Percentiles rank a stretch among this genome's conserved stretches.
These are phyloP conservation scores for Fusarium sp. DNA, from an alignment of 2,329 filamentous ascomycete species.

Conservation along the genomic window DNA sequence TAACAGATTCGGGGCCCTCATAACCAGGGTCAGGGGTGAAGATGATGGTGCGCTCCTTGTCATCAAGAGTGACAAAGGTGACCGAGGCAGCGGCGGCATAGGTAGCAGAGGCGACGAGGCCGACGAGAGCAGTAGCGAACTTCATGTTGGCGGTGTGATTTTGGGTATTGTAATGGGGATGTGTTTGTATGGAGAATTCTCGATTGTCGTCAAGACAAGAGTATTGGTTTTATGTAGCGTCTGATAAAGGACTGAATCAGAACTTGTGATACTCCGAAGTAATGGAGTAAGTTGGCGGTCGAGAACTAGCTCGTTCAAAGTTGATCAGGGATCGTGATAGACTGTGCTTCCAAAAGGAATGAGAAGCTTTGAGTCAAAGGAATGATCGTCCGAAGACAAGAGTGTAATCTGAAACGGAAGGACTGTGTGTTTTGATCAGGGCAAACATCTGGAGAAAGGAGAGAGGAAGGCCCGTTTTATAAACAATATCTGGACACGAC, in stretches of 20 bases:
- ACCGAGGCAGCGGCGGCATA: constrained; percentile 60
- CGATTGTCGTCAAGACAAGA: constrained; percentile 45
- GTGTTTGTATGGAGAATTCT: constrained; percentile 16
- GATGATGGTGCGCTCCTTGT: constrained; percentile 58
- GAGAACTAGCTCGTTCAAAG: constrained; percentile 45
- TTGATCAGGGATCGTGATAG: constrained; percentile 39
- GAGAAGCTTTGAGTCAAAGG: constrained; percentile 45
- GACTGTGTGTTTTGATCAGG: constrained; percentile 35
- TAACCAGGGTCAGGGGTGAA: constrained; percentile 59
- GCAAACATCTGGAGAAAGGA: constrained; percentile 27
- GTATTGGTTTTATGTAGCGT: constrained; percentile 20
- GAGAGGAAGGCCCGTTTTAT: constrained; percentile 45
- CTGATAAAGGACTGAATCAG: constrained; percentile 43
- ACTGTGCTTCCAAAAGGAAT: constrained; percentile 47
- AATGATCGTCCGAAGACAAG: constrained; percentile 47
- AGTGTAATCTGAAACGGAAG: constrained; percentile 37
- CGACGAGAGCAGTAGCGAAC: constrained; percentile 59
- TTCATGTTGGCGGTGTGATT: constrained; percentile 60
- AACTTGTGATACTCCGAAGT: constrained; percentile 22
- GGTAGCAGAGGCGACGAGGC: constrained; percentile 56
- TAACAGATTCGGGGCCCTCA: constrained; percentile 50
- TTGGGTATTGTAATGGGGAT: constrained; percentile 18
- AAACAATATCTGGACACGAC: constrained; percentile 30
- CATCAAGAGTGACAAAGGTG: constrained; percentile 69
- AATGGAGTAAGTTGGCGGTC: constrained; percentile 24